A percentile compares a stretch with the other conserved stretches of the same genome.
These are phyloP conservation scores for Globisporangium okanoganense DNA, from an alignment of 352 stramenopile species.

Conservation along the genomic window DNA sequence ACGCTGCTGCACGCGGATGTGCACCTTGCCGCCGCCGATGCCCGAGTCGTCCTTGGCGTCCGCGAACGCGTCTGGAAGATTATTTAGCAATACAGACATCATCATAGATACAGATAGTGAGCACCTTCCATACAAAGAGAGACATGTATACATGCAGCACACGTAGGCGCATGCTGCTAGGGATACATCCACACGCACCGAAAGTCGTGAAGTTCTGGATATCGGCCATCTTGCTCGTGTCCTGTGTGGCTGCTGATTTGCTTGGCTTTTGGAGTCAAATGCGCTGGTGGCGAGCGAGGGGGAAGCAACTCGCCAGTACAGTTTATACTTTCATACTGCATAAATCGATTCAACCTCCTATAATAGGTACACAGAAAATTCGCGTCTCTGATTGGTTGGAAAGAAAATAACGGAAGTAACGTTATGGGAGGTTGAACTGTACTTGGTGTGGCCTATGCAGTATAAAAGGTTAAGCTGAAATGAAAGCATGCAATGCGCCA, in stretches of 20 bases:
- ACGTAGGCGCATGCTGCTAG: neutral
- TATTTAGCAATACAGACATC: slow-evolving; percentile 1
- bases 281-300: slow-evolving; percentile 20
- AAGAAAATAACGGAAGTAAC: too few relatives aligned
- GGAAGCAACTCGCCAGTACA: neutral
- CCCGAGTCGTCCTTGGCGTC: slow-evolving; percentile 87
- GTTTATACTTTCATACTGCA: neutral
- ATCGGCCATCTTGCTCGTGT: slow-evolving; percentile 52
- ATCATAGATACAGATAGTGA: neutral
- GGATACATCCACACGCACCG: slow-evolving; percentile 43
- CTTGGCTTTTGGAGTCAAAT: slow-evolving; percentile 20
- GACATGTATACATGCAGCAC: neutral
- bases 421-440: too few relatives aligned
- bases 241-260: slow-evolving; percentile 6
- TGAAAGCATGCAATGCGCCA: too few relatives aligned
- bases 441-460: too few relatives aligned
- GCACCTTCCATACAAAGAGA: neutral
- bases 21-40: slow-evolving; percentile 89
- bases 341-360: neutral
- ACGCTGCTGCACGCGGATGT: slow-evolving; percentile 99
- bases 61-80: slow-evolving; percentile 69
- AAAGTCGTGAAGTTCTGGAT: slow-evolving; percentile 90
- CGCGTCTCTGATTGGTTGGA: slow-evolving; percentile 12
- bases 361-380: too few relatives aligned
- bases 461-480: too few relatives aligned